Conservation (phyloP, 495 filamentous ascomycete species). For the Cenococcum geophilum region DNA sequence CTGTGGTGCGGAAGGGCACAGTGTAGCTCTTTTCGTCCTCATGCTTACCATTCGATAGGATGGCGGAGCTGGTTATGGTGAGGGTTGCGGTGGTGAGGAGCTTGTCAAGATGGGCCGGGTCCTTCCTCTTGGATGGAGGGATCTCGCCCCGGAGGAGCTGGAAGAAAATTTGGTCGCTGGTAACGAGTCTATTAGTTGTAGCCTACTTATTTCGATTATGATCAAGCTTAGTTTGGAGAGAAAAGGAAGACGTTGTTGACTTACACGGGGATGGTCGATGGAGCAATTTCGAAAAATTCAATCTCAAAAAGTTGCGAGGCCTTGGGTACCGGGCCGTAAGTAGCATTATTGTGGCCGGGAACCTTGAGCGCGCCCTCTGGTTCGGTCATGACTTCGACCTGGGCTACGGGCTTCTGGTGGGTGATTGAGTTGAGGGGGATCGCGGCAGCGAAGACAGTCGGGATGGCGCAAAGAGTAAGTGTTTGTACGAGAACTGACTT, state of each 20-base stretch:
- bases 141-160: conserved; percentile 4
- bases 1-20: not conserved
- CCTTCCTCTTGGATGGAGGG: conserved; percentile 8
- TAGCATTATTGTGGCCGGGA: conserved; percentile 9
- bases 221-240: conserved; percentile 1
- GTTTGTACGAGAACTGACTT: conserved; percentile 4
- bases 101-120: conserved; percentile 8
- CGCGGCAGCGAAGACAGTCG: conserved; percentile 3
- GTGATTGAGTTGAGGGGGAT: conserved; percentile 2
- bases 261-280: conserved; percentile 6
- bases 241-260: conserved; percentile 3
- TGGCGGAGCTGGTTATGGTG: conserved; percentile 1
- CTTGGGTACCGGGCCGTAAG: conserved; percentile 4
- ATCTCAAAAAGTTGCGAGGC: conserved; percentile 4
- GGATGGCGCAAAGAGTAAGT: conserved; percentile 3
- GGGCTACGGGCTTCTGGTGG: conserved; percentile 8
- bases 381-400: conserved; percentile 3
- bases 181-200: conserved; percentile 1
- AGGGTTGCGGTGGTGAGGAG: conserved; percentile 7
- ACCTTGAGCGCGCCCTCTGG: conserved; percentile 2
- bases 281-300: conserved; percentile 4
- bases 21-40: conserved; percentile 7
- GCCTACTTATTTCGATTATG: conserved; percentile 5
- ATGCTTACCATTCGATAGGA: conserved; percentile 6
- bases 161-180: conserved; percentile 8